These are phyloP conservation scores for Cercospora sp. DNA, from an alignment of 2,329 filamentous ascomycete genomes.

Conservation along the genomic window DNA sequence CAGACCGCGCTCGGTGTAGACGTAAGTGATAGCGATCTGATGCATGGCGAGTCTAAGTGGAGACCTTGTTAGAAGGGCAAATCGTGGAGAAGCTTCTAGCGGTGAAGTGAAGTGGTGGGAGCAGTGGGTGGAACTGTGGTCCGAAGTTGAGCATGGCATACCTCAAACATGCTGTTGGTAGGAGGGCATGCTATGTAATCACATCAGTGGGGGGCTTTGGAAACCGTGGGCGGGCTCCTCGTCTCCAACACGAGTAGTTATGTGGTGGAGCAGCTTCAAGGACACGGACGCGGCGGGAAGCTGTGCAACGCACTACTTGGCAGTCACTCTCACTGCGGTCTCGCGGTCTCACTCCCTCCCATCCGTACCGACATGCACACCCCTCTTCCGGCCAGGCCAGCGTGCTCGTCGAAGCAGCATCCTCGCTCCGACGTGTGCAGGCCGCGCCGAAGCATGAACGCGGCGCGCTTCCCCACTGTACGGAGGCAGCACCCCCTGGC, in stretches of 20 bases:
- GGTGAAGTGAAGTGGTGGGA: background rate
- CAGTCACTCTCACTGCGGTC: background rate
- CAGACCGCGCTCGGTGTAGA: slow-evolving; percentile 78
- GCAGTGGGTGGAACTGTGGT: background rate
- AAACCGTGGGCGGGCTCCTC: background rate
- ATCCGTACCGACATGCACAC: background rate
- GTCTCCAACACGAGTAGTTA: background rate
- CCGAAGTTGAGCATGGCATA: slow-evolving; percentile 11
- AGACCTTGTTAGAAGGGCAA: background rate
- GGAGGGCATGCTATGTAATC: background rate
- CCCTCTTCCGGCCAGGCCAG: background rate
- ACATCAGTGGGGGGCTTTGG: background rate
- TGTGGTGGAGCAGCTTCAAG: background rate
- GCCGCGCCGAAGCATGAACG: background rate
- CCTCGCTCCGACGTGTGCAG: background rate
- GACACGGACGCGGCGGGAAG: background rate
- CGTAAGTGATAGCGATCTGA: slow-evolving; percentile 76
- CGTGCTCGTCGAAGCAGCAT: background rate
- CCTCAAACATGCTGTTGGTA: slow-evolving; percentile 31
- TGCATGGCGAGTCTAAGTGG: slow-evolving; percentile 55
- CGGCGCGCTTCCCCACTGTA: slow-evolving; percentile 1
- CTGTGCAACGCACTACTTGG: background rate
- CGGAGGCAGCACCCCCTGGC: background rate
- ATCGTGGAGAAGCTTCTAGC: background rate
- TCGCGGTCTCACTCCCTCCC: background rate